Evolutionary conservation across 495 filamentous ascomycete genomes (phyloP), one percentile per base, ranked within the genome.

Genomic region (Clavariopsis aquatica): DNA sequence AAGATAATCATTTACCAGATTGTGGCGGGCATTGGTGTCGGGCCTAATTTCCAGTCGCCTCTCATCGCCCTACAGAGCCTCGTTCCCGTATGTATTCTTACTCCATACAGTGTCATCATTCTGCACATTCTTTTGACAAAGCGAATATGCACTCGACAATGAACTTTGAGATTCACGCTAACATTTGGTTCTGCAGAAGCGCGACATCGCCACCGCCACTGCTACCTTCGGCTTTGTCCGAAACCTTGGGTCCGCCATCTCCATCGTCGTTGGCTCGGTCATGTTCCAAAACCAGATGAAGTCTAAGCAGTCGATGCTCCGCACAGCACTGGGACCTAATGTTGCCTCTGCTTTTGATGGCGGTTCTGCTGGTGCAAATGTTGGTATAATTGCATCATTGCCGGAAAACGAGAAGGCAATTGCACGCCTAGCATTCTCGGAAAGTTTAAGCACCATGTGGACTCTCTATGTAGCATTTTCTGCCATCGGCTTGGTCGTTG

Each of bases 31-130:
- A 74, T 84, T 27, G 89, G 89, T 13, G 78, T 84, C 19, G 88
- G 87, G 0, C 84, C 86, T 3, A 82, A 86, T 62, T 90, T 92
- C 71, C 86, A 91, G 70, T 78, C 87, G 0, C 91, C 92, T 0
- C 82, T 95, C 34, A 87, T 96, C 46, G 90, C 92, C 0, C 77
- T 96, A 0, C 91, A 94, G 64, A 83, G 84, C n/a, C 81, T 81
- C 26, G 84, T 92, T 0, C 59, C 64, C 54, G 62, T 65, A 59
- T 9, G 62, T 60, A 20, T 13, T 24, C 26, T 23, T 51, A 10
- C 4, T 23, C 47, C 2, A 10, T n/a, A 2, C n/a, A 9, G n/a
- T n/a, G n/a, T n/a, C n/a, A n/a, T n/a, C n/a, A n/a, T n/a, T n/a
- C n/a, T n/a, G n/a, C n/a, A n/a, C n/a, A n/a, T n/a, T n/a, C n/a